These are phyloP conservation scores for Mucor ambiguus DNA, from an alignment of 371 early-diverging fungal species.

Conservation along the genomic window DNA sequence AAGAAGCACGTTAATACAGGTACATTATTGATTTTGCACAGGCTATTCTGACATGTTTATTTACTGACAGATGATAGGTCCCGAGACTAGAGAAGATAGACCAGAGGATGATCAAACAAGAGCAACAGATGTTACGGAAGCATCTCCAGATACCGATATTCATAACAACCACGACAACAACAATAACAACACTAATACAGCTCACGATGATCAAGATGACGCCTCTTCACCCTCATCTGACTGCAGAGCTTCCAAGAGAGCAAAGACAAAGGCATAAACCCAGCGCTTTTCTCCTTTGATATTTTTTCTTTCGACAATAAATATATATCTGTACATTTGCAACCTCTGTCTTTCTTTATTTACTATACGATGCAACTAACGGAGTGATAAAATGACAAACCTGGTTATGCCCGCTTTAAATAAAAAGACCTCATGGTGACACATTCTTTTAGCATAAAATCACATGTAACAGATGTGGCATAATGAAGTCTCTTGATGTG, in stretches of 20 bases:
- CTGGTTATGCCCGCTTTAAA: neutral
- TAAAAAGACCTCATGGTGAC: neutral
- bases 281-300: no score
- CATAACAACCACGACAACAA: neutral
- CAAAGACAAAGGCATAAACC: neutral
- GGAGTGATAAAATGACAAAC: neutral
- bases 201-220: neutral
- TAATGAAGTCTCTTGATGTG: conserved; percentile 3
- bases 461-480: conserved; percentile 1
- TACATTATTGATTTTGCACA: neutral
- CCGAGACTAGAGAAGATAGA: neutral
- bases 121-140: neutral
- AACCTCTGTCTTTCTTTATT: neutral
- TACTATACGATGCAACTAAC: neutral
- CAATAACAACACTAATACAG: neutral
- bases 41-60: neutral
- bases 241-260: neutral
- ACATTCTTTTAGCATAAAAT: conserved; percentile 6
- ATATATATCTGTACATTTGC: conserved; percentile 2
- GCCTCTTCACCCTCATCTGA: neutral
- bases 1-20: conserved; percentile 13
- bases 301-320: neutral
- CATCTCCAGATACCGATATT: neutral
- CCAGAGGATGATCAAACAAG: neutral
- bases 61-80: neutral